phyloP scores from a whole-genome alignment of 306 rosid species.

The Clitoria ternatea region DNA sequence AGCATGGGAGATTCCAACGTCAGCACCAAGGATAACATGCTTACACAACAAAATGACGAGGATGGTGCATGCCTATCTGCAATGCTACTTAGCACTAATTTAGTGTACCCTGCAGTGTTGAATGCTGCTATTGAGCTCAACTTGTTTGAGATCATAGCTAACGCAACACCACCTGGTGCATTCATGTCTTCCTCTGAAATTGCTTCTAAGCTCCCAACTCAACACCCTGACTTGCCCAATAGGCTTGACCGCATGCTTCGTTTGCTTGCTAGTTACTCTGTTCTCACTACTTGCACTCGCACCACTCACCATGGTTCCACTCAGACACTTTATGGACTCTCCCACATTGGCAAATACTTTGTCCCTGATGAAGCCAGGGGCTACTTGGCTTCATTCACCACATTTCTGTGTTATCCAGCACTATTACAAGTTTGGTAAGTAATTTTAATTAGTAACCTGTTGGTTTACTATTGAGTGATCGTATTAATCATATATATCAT shows the following conservation, averaged over 20 bases:
- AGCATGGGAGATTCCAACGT: not conserved
- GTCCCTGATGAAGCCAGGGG: not conserved
- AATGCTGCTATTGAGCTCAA: slow-evolving; percentile 26
- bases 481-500: no score
- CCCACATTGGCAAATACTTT: slow-evolving; percentile 11
- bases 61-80: slow-evolving; percentile 9
- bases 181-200: slow-evolving; percentile 19
- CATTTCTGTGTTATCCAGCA: not conserved
- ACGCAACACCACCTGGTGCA: not conserved
- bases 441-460: not conserved
- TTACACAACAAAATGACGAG: not conserved
- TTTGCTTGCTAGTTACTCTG: slow-evolving; percentile 15
- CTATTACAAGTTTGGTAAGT: not conserved
- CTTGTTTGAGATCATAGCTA: slow-evolving; percentile 24
- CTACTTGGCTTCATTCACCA: not conserved
- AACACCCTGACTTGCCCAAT: slow-evolving; percentile 2
- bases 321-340: slow-evolving; percentile 3
- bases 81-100: not conserved
- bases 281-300: not conserved
- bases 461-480: no score
- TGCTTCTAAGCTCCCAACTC: slow-evolving; percentile 8
- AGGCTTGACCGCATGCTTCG: slow-evolving; percentile 29
- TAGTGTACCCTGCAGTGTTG: not conserved
- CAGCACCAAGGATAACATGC: not conserved
- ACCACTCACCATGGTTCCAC: not conserved